Conservation (phyloP, 2,329 filamentous ascomycete genomes). For the Lachnellula cervina region DNA sequence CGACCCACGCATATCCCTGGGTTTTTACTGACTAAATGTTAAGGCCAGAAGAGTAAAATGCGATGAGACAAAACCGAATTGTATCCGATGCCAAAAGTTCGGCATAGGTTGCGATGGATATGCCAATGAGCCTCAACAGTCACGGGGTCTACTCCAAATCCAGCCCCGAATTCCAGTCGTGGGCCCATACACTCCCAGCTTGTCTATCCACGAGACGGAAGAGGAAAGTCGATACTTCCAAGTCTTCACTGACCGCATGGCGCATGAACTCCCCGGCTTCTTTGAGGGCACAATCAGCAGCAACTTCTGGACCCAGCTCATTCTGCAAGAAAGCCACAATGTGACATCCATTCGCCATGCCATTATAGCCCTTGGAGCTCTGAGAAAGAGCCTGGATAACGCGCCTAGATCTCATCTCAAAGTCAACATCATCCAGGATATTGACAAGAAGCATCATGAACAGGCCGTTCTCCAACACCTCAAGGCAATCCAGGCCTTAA, state of each 20-base stretch:
- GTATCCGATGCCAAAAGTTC: slow-evolving; percentile 55
- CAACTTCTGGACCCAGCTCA: slow-evolving; percentile 57
- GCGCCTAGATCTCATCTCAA: slow-evolving; percentile 26
- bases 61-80: slow-evolving; percentile 58
- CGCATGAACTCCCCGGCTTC: slow-evolving; percentile 59
- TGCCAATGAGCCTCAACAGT: slow-evolving; percentile 27
- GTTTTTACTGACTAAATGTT: slow-evolving; percentile 12
- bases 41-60: slow-evolving; percentile 58
- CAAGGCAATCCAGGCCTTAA: slow-evolving; percentile 49
- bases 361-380: slow-evolving; percentile 60
- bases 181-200: slow-evolving; percentile 22
- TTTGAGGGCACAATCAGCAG: slow-evolving; percentile 44
- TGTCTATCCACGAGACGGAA: slow-evolving; percentile 44
- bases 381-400: slow-evolving; percentile 58
- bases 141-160: slow-evolving; percentile 15
- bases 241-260: slow-evolving; percentile 55
- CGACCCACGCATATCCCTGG: background rate
- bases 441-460: slow-evolving; percentile 49
- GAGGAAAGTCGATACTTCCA: slow-evolving; percentile 57
- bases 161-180: slow-evolving; percentile 29
- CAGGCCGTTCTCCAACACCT: slow-evolving; percentile 56
- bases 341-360: slow-evolving; percentile 59
- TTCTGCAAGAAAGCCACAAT: slow-evolving; percentile 57
- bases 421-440: slow-evolving; percentile 35
- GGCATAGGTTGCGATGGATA: slow-evolving; percentile 59